Evolutionary conservation across 805 yeast species (phyloP).

Genomic region (Metschnikowia kunwiensis): DNA sequence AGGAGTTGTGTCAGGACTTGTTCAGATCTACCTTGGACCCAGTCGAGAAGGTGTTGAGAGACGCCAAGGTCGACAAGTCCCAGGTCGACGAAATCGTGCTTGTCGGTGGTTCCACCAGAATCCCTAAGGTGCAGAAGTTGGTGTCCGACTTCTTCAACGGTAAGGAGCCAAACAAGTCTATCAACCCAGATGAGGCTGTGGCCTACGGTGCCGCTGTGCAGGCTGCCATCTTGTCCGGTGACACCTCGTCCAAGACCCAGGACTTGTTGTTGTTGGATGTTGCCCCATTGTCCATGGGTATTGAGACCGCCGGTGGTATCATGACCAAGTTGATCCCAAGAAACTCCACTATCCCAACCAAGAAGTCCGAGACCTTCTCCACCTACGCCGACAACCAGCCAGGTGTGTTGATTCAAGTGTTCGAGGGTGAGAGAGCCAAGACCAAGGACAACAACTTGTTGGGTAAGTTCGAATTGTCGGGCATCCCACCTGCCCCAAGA

Average conservation of each 20-base stretch:
- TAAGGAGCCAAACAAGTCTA: constrained; percentile 47
- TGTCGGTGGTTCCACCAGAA: constrained; percentile 51
- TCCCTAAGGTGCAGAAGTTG: constrained; percentile 49
- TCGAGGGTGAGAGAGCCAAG: constrained; percentile 97
- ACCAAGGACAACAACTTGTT: constrained; percentile 94
- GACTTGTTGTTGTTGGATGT: constrained; percentile 93
- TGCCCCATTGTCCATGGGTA: constrained; percentile 96
- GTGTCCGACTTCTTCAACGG: constrained; percentile 45
- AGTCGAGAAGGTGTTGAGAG: constrained; percentile 45
- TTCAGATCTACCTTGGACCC: constrained; percentile 47
- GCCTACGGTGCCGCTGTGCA: constrained; percentile 88
- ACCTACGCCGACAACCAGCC: constrained; percentile 98
- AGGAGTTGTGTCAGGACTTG: constrained; percentile 45
- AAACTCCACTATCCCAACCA: constrained; percentile 96
- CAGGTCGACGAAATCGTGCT: constrained; percentile 46
- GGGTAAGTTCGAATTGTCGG: constrained; percentile 95
- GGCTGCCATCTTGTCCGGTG: constrained; percentile 97
- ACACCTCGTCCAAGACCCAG: constrained; percentile 59
- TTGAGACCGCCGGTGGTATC: constrained; percentile 99
- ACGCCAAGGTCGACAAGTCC: constrained; percentile 44
- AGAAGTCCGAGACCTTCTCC: constrained; percentile 95
- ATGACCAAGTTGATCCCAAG: constrained; percentile 98
- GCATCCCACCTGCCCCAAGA: constrained; percentile 98
- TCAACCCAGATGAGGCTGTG: constrained; percentile 50
- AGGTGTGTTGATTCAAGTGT: constrained; percentile 96